Evolutionary conservation across 495 filamentous ascomycete species (phyloP).

Genomic region (Penicillium steckii): DNA sequence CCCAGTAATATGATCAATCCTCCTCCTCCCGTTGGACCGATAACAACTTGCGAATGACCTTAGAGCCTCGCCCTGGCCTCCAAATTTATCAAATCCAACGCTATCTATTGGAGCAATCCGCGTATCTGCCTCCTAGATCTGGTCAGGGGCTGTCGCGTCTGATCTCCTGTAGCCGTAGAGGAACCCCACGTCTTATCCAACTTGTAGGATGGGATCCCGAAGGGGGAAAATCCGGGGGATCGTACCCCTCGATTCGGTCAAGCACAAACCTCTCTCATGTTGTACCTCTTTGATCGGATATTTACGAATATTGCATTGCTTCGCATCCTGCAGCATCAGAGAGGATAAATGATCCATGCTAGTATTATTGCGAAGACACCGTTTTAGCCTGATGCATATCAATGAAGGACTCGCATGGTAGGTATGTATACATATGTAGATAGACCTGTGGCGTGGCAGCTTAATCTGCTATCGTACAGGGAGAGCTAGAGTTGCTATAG

Average conservation of each 20-base stretch:
- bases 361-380: no score
- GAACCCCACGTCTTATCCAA: conserved; percentile 9
- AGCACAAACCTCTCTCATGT: no score
- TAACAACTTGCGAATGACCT: conserved; percentile 9
- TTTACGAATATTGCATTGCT: background rate
- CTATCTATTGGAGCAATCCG: conserved; percentile 12
- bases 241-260: conserved; percentile 4
- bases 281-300: no score
- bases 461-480: no score
- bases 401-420: no score
- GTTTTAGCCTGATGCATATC: no score
- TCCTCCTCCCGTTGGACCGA: conserved; percentile 28
- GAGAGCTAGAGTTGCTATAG: no score
- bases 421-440: no score
- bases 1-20: conserved; percentile 24
- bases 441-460: no score
- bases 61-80: conserved; percentile 1
- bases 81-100: conserved; percentile 6
- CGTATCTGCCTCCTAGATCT: conserved; percentile 11
- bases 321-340: no score
- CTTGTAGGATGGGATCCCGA: conserved; percentile 3
- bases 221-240: conserved; percentile 20
- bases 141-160: conserved; percentile 2
- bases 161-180: conserved; percentile 4
- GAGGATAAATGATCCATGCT: no score